Percentiles rank a stretch among this genome's conserved stretches.
Conservation (phyloP, 2,329 filamentous ascomycete genomes). For the Trichophaea hybrida region DNA sequence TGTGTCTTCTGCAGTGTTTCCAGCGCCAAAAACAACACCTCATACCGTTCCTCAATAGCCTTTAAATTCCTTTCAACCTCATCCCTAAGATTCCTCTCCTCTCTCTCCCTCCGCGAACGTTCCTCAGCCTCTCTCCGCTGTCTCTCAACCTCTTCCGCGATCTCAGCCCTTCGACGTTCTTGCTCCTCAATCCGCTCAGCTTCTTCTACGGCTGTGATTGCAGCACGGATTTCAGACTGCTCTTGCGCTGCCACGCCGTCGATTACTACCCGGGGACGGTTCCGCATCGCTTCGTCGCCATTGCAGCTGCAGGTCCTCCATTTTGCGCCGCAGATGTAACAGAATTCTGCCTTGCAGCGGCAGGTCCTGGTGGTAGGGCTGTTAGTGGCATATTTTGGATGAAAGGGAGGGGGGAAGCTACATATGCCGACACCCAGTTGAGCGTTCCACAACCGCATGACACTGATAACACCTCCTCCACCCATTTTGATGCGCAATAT, state of each 20-base stretch:
- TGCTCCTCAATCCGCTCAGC: neutral
- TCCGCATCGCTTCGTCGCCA: neutral
- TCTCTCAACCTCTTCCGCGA: neutral
- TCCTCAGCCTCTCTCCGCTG: neutral
- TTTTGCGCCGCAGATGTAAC: constrained; percentile 66
- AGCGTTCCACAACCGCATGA: constrained; percentile 57
- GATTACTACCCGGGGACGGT: neutral
- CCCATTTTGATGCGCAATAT: constrained; percentile 19
- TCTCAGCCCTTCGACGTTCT: neutral
- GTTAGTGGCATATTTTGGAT: neutral
- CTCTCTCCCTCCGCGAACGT: neutral
- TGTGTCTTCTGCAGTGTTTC: neutral
- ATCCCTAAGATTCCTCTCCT: neutral
- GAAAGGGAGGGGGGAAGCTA: constrained; percentile 1
- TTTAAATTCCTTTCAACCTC: neutral
- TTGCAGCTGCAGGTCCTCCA: constrained; percentile 38
- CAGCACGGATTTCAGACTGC: neutral
- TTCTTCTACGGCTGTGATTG: neutral
- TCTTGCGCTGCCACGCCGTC: neutral
- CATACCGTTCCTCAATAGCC: no score
- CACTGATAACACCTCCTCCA: constrained; percentile 52
- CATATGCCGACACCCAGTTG: constrained; percentile 79
- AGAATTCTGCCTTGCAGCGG: constrained; percentile 55
- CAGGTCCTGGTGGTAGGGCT: neutral
- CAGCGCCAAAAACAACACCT: neutral